Percentiles rank a stretch among this genome's conserved stretches.
Evolutionary conservation across 2,329 filamentous ascomycete species (phyloP).

Genomic region (Verticillium tricorpus): DNA sequence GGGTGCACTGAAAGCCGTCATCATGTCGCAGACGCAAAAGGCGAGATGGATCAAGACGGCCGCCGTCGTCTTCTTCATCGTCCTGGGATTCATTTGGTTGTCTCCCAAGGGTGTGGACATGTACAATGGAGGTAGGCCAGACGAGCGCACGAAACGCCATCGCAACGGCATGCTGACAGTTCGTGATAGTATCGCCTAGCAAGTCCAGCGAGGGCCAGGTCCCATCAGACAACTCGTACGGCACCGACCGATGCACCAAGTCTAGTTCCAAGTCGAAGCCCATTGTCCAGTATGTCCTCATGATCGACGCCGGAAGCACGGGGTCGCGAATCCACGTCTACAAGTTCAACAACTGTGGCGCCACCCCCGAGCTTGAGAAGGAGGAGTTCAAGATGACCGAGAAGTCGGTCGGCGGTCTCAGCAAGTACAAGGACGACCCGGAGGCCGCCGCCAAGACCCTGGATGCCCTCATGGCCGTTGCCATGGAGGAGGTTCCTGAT

Average conservation of each 20-base stretch:
- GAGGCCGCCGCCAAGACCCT: slow-evolving; percentile 85
- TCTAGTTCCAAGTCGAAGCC: slow-evolving; percentile 86
- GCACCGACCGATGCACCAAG: slow-evolving; percentile 72
- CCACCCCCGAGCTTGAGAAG: slow-evolving; percentile 88
- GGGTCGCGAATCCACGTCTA: slow-evolving; percentile 98
- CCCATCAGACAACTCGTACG: slow-evolving; percentile 57
- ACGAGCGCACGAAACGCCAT: neutral
- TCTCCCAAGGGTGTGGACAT: slow-evolving; percentile 55
- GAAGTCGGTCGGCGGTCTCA: slow-evolving; percentile 78
- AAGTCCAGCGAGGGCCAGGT: slow-evolving; percentile 40
- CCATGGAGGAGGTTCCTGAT: slow-evolving; percentile 79
- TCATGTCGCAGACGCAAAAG: slow-evolving; percentile 61
- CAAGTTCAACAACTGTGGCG: slow-evolving; percentile 97
- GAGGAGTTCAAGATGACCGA: slow-evolving; percentile 94
- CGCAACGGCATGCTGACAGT: slow-evolving; percentile 12
- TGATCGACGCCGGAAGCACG: slow-evolving; percentile 98
- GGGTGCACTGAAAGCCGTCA: slow-evolving; percentile 52
- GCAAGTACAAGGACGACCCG: slow-evolving; percentile 81
- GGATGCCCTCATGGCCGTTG: slow-evolving; percentile 81
- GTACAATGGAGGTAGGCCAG: slow-evolving; percentile 39
- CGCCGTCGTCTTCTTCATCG: slow-evolving; percentile 54
- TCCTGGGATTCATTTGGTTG: slow-evolving; percentile 61
- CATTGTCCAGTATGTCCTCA: slow-evolving; percentile 93
- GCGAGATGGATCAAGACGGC: slow-evolving; percentile 62
- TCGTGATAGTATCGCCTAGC: slow-evolving; percentile 15